Conservation (phyloP, 2,329 filamentous ascomycete genomes). For the Stagonosporopsis chrysanthemi region DNA sequence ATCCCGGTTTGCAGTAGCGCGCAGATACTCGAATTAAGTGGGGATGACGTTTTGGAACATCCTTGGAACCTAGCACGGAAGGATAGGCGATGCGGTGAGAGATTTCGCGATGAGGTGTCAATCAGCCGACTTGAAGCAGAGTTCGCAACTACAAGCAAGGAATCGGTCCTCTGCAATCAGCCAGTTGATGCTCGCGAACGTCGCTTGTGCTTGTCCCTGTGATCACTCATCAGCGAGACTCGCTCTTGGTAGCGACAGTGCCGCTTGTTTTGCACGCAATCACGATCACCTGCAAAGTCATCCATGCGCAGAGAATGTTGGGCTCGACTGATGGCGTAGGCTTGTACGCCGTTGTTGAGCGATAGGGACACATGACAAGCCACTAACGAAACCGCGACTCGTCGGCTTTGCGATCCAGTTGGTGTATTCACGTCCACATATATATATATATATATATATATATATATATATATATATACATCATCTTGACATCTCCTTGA, state of each 20-base stretch:
- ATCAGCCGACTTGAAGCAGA: neutral
- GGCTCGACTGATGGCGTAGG: conserved; percentile 15
- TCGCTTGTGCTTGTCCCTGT: neutral
- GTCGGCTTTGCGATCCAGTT: neutral
- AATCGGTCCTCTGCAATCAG: neutral
- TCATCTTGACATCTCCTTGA: neutral
- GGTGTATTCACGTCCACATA: neutral
- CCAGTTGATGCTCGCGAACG: neutral
- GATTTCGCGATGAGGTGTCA: conserved; percentile 1
- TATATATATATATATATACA: too few species aligned
- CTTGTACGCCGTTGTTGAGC: conserved; percentile 3
- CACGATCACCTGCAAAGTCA: neutral
- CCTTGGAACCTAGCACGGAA: conserved; percentile 15
- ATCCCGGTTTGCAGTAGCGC: conserved; percentile 25
- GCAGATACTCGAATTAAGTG: conserved; percentile 19
- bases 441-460: too few species aligned
- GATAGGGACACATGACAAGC: neutral
- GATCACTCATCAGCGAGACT: neutral
- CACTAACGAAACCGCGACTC: neutral
- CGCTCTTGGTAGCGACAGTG: neutral
- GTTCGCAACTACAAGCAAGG: conserved; percentile 1
- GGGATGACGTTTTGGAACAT: conserved; percentile 26
- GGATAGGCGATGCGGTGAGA: conserved; percentile 13
- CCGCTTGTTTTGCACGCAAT: neutral
- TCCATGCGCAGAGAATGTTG: conserved; percentile 6